Conservation (phyloP, 441 rosid genomes). For the Syzygium malaccense region DNA sequence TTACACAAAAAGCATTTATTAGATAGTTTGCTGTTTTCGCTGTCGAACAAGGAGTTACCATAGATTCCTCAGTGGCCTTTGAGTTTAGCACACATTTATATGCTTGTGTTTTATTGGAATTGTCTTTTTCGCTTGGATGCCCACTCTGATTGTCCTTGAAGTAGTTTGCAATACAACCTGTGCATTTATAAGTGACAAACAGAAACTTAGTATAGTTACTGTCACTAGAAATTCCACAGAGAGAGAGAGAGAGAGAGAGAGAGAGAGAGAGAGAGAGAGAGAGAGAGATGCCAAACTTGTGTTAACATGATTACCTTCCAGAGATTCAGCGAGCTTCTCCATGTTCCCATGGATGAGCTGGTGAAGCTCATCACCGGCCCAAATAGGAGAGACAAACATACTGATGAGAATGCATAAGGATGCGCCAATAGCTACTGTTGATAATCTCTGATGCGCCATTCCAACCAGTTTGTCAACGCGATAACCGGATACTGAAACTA, state of each 20-base stretch:
- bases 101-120: constrained; percentile 21
- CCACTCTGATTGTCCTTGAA: constrained; percentile 20
- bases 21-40: neutral
- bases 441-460: constrained; percentile 40
- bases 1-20: neutral
- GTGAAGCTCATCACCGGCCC: constrained; percentile 67
- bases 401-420: constrained; percentile 47
- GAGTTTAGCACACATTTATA: constrained; percentile 55
- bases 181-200: neutral
- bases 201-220: neutral
- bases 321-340: constrained; percentile 41
- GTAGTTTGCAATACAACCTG: constrained; percentile 38
- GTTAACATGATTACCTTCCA: constrained; percentile 29
- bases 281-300: neutral
- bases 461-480: constrained; percentile 33
- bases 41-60: constrained; percentile 23
- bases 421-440: constrained; percentile 46
- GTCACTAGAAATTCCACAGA: neutral
- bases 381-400: constrained; percentile 45
- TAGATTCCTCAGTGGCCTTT: constrained; percentile 49
- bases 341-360: constrained; percentile 33
- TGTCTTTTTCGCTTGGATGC: constrained; percentile 14
- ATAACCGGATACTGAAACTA: constrained; percentile 49
- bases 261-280: neutral
- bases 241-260: neutral